phyloP scores from a whole-genome alignment of 2,329 filamentous ascomycete species.

The Rutstroemia sp. region DNA sequence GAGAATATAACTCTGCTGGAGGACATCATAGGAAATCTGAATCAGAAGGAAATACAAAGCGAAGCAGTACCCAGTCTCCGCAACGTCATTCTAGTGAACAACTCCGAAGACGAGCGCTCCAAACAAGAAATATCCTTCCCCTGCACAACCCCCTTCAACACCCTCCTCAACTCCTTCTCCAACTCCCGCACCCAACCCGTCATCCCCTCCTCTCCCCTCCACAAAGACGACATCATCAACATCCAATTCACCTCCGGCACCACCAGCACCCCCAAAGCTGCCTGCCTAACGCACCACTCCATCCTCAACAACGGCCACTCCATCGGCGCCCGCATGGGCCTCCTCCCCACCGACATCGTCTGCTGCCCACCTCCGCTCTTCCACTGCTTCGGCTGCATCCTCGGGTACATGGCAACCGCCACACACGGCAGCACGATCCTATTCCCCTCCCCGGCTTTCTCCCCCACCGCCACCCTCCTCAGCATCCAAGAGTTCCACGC shows the following conservation, averaged over 20 bases:
- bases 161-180: constrained; percentile 18
- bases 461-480: constrained; percentile 54
- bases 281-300: constrained; percentile 75
- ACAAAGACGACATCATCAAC: constrained; percentile 70
- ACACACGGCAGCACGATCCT: constrained; percentile 77
- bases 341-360: constrained; percentile 66
- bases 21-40: constrained; percentile 40
- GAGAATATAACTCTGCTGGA: constrained; percentile 52
- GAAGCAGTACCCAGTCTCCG: constrained; percentile 60
- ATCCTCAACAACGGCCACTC: constrained; percentile 88
- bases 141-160: constrained; percentile 33
- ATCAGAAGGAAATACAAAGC: constrained; percentile 30
- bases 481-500: constrained; percentile 40
- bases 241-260: constrained; percentile 98
- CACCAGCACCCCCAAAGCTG: constrained; percentile 83
- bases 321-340: constrained; percentile 78
- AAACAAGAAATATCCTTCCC: constrained; percentile 28
- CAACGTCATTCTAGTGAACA: constrained; percentile 71
- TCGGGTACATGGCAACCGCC: constrained; percentile 89
- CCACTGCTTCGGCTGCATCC: constrained; percentile 67
- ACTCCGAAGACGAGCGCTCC: constrained; percentile 42
- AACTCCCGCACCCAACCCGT: constrained; percentile 30
- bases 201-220: constrained; percentile 39
- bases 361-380: constrained; percentile 84
- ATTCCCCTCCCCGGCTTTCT: constrained; percentile 81